Evolutionary conservation across 768 basidiomycete species (phyloP).

Genomic region (Pisolithus orientalis): DNA sequence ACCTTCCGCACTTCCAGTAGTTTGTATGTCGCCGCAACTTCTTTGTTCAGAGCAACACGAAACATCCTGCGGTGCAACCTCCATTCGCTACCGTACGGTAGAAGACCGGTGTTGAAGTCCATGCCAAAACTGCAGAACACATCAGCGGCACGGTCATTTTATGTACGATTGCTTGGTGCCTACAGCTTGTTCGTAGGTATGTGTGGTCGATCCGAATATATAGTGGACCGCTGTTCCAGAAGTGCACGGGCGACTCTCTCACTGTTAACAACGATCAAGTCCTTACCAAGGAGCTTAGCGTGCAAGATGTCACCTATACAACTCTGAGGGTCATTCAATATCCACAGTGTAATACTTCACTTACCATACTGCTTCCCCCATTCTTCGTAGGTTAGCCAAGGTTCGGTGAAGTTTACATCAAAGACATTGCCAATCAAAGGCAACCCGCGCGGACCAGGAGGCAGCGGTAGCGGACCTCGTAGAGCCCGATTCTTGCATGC

Average conservation of each 20-base stretch:
- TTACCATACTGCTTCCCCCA: conserved; percentile 29
- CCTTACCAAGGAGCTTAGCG: conserved; percentile 18
- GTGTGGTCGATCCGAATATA: conserved; percentile 24
- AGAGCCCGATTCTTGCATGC: conserved; percentile 6
- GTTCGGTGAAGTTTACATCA: conserved; percentile 17
- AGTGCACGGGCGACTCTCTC: conserved; percentile 16
- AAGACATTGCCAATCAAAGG: conserved; percentile 22
- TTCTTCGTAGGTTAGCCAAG: conserved; percentile 27
- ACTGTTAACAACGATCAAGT: conserved; percentile 23
- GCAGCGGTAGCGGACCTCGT: conserved; percentile 13
- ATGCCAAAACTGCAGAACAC: conserved; percentile 18
- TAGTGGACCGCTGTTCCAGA: conserved; percentile 19
- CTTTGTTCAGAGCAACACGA: conserved; percentile 15
- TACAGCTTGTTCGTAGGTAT: conserved; percentile 16
- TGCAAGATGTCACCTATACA: conserved; percentile 20
- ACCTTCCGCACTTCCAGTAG: conserved; percentile 13
- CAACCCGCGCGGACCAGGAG: conserved; percentile 25
- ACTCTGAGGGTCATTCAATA: background rate
- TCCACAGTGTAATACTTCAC: background rate
- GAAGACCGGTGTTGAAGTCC: conserved; percentile 22
- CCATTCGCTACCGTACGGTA: conserved; percentile 27
- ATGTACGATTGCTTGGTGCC: background rate
- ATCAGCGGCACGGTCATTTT: background rate
- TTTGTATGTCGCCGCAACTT: conserved; percentile 7
- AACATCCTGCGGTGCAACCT: conserved; percentile 25